These are phyloP conservation scores for Incumbomyces delicatus DNA, from an alignment of 2,329 filamentous ascomycete genomes.

Conservation along the genomic window DNA sequence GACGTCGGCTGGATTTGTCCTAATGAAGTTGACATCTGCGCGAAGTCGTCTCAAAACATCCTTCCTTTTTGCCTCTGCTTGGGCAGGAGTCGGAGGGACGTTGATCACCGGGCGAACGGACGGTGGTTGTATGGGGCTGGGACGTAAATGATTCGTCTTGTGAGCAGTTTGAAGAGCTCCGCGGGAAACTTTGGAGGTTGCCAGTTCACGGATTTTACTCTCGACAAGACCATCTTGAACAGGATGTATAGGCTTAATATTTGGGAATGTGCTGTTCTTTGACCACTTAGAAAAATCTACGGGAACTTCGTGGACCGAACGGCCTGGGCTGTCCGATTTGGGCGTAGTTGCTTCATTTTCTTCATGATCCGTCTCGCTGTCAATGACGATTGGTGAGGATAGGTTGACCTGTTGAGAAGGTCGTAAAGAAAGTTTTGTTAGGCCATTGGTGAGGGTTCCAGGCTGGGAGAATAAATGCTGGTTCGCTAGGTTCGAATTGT, in stretches of 20 bases:
- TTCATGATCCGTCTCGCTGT: background rate
- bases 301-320: background rate
- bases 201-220: background rate
- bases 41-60: slow-evolving; percentile 10
- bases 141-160: background rate
- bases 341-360: background rate
- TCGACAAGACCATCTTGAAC: background rate
- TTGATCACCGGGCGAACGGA: background rate
- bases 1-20: slow-evolving; percentile 10
- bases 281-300: background rate
- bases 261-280: background rate
- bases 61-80: slow-evolving; percentile 4
- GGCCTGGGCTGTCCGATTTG: background rate
- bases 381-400: background rate
- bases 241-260: background rate
- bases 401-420: background rate
- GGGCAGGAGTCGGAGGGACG: background rate
- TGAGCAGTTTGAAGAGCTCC: background rate
- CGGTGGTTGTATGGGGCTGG: background rate
- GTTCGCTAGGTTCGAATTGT: no score
- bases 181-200: background rate
- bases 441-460: background rate
- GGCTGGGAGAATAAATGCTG: background rate
- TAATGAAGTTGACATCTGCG: slow-evolving; percentile 6
- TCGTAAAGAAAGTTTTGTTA: background rate